Base-by-base conservation (phyloP, 164 flowering plant genomes). In the Magnolia kwangsiensis region DNA sequence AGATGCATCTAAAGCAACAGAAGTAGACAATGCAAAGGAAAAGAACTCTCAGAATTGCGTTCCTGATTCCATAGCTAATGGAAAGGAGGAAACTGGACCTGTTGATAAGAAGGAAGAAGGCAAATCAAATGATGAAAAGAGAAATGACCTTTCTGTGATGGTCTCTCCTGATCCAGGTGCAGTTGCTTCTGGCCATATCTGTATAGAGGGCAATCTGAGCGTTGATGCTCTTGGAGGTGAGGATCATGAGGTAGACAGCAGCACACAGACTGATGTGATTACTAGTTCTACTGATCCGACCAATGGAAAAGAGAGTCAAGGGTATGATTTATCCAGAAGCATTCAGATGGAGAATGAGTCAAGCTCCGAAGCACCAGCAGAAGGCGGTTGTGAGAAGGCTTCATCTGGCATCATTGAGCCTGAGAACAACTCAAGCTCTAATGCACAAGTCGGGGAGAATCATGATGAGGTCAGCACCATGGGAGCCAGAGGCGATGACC, bases 361-460 rank as follows among this genome's bases (percentile, higher is more conserved):
- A 63, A 81, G 50, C 72, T 81, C 80, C 18, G 50, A 80, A 73
- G 72, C 83, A 75, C 76, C 75, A 0, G 71, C 72, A 29, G 79
- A 71, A 63, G 83, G 82, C 71, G 67, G 51, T 0, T 49, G 29
- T 59, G 84, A 81, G 50, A 77, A 82, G 75, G 82, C 69, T 63
- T 51, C 66, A 66, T 76, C 87, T 59, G 72, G 74, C 31, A 73
- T 69, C 63, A 72, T 72, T 71, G 85, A 85, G 78, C 58, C 84
- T 20, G 72, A 77, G 10, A 72, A 75, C 64, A 69, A 68, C 74
- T 76, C 85, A 50, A 76, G 58, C 66, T 69, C 84, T 21, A 55
- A 63, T 50, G 68, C 80, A 75, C 79, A 78, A 76, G 90, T 55
- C 49, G 78, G 24, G 23, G 92, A 91, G 78, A 90, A 88, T 81